These are phyloP conservation scores for Hypoxylon lienhwacheense DNA, from an alignment of 495 filamentous ascomycete genomes.

Conservation along the genomic window DNA sequence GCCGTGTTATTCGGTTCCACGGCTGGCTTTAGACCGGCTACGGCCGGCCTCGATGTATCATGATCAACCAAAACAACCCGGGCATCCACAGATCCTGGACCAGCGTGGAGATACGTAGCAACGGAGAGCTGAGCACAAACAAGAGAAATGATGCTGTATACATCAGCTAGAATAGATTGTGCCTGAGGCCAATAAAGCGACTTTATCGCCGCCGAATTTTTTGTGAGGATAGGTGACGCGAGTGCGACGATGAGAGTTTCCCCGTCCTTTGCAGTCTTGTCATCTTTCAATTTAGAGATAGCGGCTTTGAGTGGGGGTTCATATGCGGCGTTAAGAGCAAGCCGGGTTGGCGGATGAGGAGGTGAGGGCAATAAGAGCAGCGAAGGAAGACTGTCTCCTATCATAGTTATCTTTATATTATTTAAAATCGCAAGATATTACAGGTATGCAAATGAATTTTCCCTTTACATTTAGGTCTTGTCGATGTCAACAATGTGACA, in stretches of 20 bases:
- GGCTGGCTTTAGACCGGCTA: conserved; percentile 32
- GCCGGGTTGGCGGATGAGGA: conserved; percentile 50
- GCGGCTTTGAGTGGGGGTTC: conserved; percentile 53
- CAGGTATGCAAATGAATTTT: too few relatives aligned
- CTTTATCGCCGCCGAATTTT: conserved; percentile 49
- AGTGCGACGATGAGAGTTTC: conserved; percentile 57
- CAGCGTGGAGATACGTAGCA: conserved; percentile 61
- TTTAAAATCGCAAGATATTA: too few relatives aligned
- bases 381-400: conserved; percentile 42
- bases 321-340: conserved; percentile 59
- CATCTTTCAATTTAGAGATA: conserved; percentile 47
- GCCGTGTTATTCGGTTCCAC: conserved; percentile 51
- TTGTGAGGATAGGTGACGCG: conserved; percentile 55
- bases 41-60: conserved; percentile 44
- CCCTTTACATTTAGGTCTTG: too few relatives aligned
- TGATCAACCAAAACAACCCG: conserved; percentile 73
- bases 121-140: conserved; percentile 62
- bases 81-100: conserved; percentile 72
- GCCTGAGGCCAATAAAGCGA: conserved; percentile 59
- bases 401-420: not conserved
- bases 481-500: too few relatives aligned
- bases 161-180: conserved; percentile 69
- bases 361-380: conserved; percentile 62
- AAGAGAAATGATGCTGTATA: conserved; percentile 77
- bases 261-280: conserved; percentile 32